phyloP scores from a whole-genome alignment of 495 filamentous ascomycete species.

The Antarctomyces pellizariae region DNA sequence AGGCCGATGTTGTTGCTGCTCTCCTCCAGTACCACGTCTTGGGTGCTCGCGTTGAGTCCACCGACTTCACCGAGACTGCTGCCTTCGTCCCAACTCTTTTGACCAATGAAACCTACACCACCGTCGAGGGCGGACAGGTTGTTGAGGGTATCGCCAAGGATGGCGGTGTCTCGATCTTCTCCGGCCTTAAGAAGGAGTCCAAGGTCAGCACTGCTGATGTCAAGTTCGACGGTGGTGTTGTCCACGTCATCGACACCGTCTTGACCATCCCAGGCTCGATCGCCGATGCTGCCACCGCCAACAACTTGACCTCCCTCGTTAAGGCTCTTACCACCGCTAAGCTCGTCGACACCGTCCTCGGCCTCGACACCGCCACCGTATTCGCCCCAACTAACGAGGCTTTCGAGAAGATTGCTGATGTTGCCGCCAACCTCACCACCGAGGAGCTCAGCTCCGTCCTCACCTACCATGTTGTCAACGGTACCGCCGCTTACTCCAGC shows the following conservation, averaged over 20 bases:
- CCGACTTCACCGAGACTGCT: constrained; percentile 19
- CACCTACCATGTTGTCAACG: constrained; percentile 33
- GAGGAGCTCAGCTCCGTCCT: constrained; percentile 25
- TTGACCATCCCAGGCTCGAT: constrained; percentile 31
- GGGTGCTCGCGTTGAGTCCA: constrained; percentile 24
- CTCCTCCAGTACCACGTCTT: constrained; percentile 43
- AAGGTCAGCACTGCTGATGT: constrained; percentile 22
- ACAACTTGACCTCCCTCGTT: constrained; percentile 29
- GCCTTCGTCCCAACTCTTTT: constrained; percentile 32
- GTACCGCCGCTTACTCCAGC: constrained; percentile 26
- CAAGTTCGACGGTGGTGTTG: constrained; percentile 35
- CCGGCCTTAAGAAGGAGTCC: constrained; percentile 15
- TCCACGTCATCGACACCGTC: constrained; percentile 40
- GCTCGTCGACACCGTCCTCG: constrained; percentile 19
- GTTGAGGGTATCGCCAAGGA: constrained; percentile 14
- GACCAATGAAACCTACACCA: constrained; percentile 22
- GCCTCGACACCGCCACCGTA: constrained; percentile 29
- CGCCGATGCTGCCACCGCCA: constrained; percentile 21
- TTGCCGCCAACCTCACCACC: constrained; percentile 21
- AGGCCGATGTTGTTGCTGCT: constrained; percentile 20
- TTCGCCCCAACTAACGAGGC: constrained; percentile 37
- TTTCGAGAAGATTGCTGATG: constrained; percentile 33
- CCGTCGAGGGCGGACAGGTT: constrained; percentile 20
- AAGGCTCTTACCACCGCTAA: constrained; percentile 28
- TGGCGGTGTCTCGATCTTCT: constrained; percentile 16